Evolutionary conservation across 371 early-diverging fungal species (phyloP), one percentile per base, ranked within the genome.

Genomic region (Dichotomocladium elegans): DNA sequence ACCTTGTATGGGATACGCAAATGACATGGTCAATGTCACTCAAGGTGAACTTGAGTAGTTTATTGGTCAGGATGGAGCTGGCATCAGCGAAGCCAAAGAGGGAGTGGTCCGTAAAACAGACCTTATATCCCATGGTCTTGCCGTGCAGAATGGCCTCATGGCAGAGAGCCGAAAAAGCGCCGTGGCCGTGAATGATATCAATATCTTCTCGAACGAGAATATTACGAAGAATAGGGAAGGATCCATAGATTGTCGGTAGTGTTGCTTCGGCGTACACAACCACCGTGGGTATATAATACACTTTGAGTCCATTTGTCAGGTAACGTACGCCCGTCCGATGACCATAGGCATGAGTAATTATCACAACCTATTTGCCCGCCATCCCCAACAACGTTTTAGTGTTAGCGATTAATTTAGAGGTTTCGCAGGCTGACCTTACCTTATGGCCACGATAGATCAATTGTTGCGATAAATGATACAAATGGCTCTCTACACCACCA

Each of bases 91-190:
- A 95, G 31, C 99, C 98, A 76, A 99, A 93, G 33, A 99, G 73
- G 12, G 99, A 99, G 68, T 99, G 99, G 62, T 99, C 99, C 0
- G 99, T 99, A 64, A 99, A 96, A 28, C 92, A 92, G 0, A 96
- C 89, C 40, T 89, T 89, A 15, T 99, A 74, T 0, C 97, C 96
- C 91, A 99, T 91, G 2, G 97, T 93, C 53, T 92, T 84, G 9
- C 95, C 97, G 69, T 98, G 98, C 43, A 98, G 70, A 44, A 99
- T 91, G 9, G 93, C 93, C 74, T 99, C 99, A 53, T 94, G 92
- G 58, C 94, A 94, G 59, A 99, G 73, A 21, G 91, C 76, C 5
- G 98, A 96, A 63, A 96, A 95, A 4, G 98, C 95, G 55, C 81
- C 69, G 33, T 99, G 99, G 0, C 97, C 99, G 70, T 99, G 99